These are phyloP conservation scores for Leucocoprinus sp. DNA, from an alignment of 768 basidiomycete genomes.

Conservation along the genomic window DNA sequence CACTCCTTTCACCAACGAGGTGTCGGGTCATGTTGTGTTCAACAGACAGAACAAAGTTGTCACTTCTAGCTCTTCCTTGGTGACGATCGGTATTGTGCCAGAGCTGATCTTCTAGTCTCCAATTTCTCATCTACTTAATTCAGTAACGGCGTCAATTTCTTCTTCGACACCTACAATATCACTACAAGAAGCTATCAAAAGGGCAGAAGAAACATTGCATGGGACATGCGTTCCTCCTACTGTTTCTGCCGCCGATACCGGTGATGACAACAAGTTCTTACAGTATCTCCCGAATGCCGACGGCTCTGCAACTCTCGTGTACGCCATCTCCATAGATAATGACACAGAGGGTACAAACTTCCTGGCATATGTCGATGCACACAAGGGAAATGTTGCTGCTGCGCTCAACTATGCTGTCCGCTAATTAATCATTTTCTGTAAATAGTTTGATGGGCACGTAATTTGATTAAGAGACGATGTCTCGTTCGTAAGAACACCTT, in stretches of 20 bases:
- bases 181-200: constrained; percentile 4
- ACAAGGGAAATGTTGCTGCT: constrained; percentile 37
- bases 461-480: too few species aligned
- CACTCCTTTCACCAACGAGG: constrained; percentile 26
- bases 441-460: too few species aligned
- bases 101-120: background rate
- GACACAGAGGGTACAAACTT: constrained; percentile 35
- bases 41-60: constrained; percentile 21
- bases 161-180: constrained; percentile 2
- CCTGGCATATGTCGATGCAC: constrained; percentile 50
- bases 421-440: background rate
- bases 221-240: constrained; percentile 4
- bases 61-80: constrained; percentile 26
- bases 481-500: too few species aligned
- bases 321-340: constrained; percentile 28
- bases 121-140: background rate
- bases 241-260: constrained; percentile 6
- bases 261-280: constrained; percentile 12
- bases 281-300: constrained; percentile 33
- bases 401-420: constrained; percentile 33
- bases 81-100: constrained; percentile 21
- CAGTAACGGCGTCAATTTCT: constrained; percentile 3
- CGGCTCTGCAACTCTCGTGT: constrained; percentile 29
- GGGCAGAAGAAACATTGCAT: constrained; percentile 1
- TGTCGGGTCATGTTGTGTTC: constrained; percentile 25